A percentile compares a stretch with the other conserved stretches of the same genome.
Conservation (phyloP, 1,284 basidiomycete species). For the Mycosarcoma maydis region DNA sequence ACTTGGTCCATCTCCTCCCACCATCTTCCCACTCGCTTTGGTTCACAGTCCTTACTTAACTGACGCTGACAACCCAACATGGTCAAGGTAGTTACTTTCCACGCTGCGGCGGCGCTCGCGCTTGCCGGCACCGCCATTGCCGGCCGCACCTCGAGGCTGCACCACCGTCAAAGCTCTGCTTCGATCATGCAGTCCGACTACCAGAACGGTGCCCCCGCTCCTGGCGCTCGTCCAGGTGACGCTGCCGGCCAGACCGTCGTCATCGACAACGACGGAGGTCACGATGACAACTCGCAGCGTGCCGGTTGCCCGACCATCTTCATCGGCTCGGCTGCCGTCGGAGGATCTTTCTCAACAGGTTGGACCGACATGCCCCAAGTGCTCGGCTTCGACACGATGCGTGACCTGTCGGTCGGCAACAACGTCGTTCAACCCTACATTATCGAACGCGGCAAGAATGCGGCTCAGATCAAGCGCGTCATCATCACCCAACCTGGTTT, state of each 20-base stretch:
- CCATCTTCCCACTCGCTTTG: too few relatives aligned
- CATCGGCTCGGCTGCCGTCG: constrained; percentile 56
- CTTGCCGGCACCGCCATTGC: constrained; percentile 26
- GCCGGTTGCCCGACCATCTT: constrained; percentile 56
- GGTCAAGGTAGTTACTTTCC: constrained; percentile 19
- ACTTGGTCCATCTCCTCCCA: too few relatives aligned
- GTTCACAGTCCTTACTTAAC: too few relatives aligned
- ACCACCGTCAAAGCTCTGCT: constrained; percentile 34
- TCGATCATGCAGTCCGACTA: constrained; percentile 51
- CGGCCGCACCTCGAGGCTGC: constrained; percentile 5
- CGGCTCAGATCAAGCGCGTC: constrained; percentile 52
- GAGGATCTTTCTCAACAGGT: constrained; percentile 44
- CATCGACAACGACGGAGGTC: constrained; percentile 46
- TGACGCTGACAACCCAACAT: constrained; percentile 14
- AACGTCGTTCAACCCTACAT: constrained; percentile 53
- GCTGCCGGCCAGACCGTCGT: constrained; percentile 54
- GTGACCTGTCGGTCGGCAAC: constrained; percentile 43
- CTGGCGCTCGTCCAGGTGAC: constrained; percentile 47
- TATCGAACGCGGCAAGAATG: constrained; percentile 33
- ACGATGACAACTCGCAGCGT: constrained; percentile 56
- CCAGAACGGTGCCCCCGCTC: constrained; percentile 52
- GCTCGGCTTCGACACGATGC: constrained; percentile 58
- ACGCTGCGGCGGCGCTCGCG: constrained; percentile 20
- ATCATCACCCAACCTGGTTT: constrained; percentile 54
- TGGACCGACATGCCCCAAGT: constrained; percentile 59